Base-by-base conservation (phyloP, 768 basidiomycete species). In the Auriscalpium microsporum region DNA sequence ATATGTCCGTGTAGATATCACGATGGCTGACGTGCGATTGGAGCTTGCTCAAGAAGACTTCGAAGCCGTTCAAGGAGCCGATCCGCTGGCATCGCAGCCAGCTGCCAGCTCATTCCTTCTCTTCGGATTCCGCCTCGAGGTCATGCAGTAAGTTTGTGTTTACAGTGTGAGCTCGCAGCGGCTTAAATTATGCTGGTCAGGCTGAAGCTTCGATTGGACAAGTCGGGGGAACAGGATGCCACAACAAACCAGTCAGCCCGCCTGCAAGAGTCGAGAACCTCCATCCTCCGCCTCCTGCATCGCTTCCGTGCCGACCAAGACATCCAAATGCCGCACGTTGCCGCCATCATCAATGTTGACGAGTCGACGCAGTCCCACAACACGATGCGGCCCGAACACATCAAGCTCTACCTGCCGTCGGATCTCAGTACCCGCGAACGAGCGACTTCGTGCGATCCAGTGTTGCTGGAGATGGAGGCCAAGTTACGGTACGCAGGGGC, bases 101-200 rank as follows among this genome's bases (percentile, higher is more conserved):
- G 40, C 40, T 7, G 4, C 17, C 14, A 42, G 40, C 40, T 3
- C 40, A 3, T 42, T 42, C 40, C 2, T 42, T 3, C 6, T 42
- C 2, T 17, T 5, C 13, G 6, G 40, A 0, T 17, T 42, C 13
- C 13, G 17, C 3, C 13, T 42, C 40, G 40, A 42, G 17, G 17
- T 17, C 8, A 42, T 42, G 40, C 40, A 42, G 40, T 42, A 7
- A 42, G 40, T 17, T 1, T 5, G 14, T 7, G n/a, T 42, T 7
- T 5, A 13, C 8, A 1, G 1, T 7, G 14, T 5, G 6, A 3
- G n/a, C n/a, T n/a, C 8, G 17, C 3, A n/a, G n/a, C n/a, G n/a
- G n/a, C n/a, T n/a, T n/a, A n/a, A n/a, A n/a, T n/a, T n/a, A n/a
- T 17, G 40, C 8, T 5, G 3, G 1, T 17, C 40, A 42, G 40